A percentile compares a stretch with the other conserved stretches of the same genome.
These are phyloP conservation scores for Rhytidhysteron rufulum DNA, from an alignment of 2,329 filamentous ascomycete genomes.

Conservation along the genomic window DNA sequence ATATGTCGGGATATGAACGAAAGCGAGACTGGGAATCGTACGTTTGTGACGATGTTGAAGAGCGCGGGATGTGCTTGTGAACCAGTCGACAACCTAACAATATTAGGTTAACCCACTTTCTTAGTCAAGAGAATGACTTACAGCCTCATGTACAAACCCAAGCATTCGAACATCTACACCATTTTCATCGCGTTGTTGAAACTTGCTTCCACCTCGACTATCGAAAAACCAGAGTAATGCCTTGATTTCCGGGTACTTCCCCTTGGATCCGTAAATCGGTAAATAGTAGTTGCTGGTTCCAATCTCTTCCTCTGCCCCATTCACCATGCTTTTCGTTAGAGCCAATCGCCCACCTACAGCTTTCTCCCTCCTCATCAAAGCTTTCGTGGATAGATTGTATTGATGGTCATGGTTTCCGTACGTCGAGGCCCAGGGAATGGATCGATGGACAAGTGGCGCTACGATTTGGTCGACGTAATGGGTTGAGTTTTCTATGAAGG, in stretches of 20 bases:
- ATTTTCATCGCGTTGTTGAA: slow-evolving; percentile 33
- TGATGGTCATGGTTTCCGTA: slow-evolving; percentile 70
- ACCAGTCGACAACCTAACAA: slow-evolving; percentile 43
- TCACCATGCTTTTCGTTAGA: slow-evolving; percentile 44
- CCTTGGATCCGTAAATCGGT: slow-evolving; percentile 46
- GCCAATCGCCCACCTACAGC: slow-evolving; percentile 25
- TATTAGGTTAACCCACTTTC: neutral
- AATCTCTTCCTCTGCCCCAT: slow-evolving; percentile 36
- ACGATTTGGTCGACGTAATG: slow-evolving; percentile 59
- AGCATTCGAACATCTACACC: slow-evolving; percentile 28
- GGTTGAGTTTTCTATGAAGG: slow-evolving; percentile 53
- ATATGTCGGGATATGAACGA: slow-evolving; percentile 52
- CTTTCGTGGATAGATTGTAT: slow-evolving; percentile 52
- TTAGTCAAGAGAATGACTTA: neutral
- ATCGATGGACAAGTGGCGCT: slow-evolving; percentile 52
- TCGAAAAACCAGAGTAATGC: slow-evolving; percentile 71
- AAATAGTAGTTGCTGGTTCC: slow-evolving; percentile 53
- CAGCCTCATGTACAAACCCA: slow-evolving; percentile 41
- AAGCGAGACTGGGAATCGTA: slow-evolving; percentile 49
- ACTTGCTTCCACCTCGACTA: slow-evolving; percentile 55
- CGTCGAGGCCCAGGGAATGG: slow-evolving; percentile 61
- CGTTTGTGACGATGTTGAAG: slow-evolving; percentile 27
- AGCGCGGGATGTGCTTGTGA: slow-evolving; percentile 28
- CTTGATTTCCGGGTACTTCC: slow-evolving; percentile 26
- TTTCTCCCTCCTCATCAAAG: slow-evolving; percentile 40